These are phyloP conservation scores for Fusarium sp. DNA, from an alignment of 2,329 filamentous ascomycete species.

Conservation along the genomic window DNA sequence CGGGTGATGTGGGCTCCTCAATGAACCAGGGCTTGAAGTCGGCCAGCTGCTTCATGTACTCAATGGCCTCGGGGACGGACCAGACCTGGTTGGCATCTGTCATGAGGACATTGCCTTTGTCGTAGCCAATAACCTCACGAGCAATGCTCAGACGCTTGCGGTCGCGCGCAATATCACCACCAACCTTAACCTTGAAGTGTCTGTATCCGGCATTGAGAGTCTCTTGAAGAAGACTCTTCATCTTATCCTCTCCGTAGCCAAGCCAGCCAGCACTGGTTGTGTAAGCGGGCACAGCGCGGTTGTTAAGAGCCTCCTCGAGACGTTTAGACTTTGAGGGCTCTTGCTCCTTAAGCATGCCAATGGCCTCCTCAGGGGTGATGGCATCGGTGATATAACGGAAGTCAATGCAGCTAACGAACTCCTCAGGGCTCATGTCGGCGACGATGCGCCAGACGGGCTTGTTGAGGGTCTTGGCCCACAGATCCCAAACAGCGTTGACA, in stretches of 20 bases:
- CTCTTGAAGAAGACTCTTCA: slow-evolving; percentile 79
- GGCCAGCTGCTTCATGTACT: slow-evolving; percentile 84
- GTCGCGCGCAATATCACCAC: slow-evolving; percentile 79
- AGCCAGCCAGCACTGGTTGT: slow-evolving; percentile 93
- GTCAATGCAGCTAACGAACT: slow-evolving; percentile 89
- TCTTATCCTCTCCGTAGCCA: slow-evolving; percentile 90
- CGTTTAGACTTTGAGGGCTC: slow-evolving; percentile 78
- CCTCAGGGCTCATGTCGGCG: slow-evolving; percentile 88
- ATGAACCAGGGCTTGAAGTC: slow-evolving; percentile 95
- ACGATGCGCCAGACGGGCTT: slow-evolving; percentile 95
- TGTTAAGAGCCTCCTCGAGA: slow-evolving; percentile 79
- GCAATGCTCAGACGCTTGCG: slow-evolving; percentile 78
- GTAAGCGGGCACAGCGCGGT: slow-evolving; percentile 86
- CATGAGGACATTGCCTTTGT: slow-evolving; percentile 88
- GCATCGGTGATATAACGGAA: slow-evolving; percentile 96
- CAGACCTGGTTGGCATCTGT: slow-evolving; percentile 94
- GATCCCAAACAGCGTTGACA: slow-evolving; percentile 92
- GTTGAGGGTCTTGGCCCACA: slow-evolving; percentile 88
- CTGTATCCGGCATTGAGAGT: slow-evolving; percentile 82
- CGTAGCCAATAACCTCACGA: slow-evolving; percentile 83
- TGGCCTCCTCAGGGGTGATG: slow-evolving; percentile 86
- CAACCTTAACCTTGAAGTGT: slow-evolving; percentile 94
- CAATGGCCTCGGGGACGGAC: slow-evolving; percentile 90
- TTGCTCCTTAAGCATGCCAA: slow-evolving; percentile 75
- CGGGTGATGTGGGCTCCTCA: slow-evolving; percentile 91